Conservation (phyloP, 163 green algal species). For the Chlamydomonas reinhardtii region DNA sequence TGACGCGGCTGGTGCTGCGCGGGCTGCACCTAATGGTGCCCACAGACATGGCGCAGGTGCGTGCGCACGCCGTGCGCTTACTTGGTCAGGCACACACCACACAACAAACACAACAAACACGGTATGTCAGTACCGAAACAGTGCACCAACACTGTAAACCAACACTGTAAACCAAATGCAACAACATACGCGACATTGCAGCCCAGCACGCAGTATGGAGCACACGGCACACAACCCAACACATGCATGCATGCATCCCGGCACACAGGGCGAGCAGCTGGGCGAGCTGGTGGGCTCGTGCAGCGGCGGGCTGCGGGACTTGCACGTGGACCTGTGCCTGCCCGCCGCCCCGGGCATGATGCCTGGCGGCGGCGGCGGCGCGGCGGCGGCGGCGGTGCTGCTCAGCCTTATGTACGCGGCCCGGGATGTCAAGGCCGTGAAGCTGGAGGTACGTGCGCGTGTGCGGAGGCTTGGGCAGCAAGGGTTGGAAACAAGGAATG, state of each 20-base stretch:
- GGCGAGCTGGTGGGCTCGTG: not conserved
- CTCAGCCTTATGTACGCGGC: conserved; percentile 32
- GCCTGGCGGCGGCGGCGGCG: not conserved
- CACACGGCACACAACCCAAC: no score
- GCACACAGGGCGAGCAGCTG: conserved; percentile 19
- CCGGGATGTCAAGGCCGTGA: conserved; percentile 5
- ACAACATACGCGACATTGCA: no score
- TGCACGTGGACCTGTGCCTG: conserved; percentile 21
- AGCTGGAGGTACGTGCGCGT: not conserved
- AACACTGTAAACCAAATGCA: no score
- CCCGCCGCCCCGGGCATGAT: not conserved
- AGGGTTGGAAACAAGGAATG: no score
- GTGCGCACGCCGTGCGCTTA: no score
- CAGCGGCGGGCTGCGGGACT: conserved; percentile 1
- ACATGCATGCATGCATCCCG: no score
- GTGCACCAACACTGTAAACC: no score
- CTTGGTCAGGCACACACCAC: no score
- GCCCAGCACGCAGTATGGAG: no score
- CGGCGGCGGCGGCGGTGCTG: conserved; percentile 20
- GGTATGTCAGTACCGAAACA: no score
- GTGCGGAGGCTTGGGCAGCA: no score
- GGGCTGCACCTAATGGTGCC: conserved; percentile 28
- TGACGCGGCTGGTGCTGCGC: conserved; percentile 20
- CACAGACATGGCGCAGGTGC: not conserved
- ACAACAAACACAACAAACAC: no score